A percentile compares a stretch with the other conserved stretches of the same genome.
These are phyloP conservation scores for Selaginella moellendorffii DNA, from an alignment of 75 land plant species.

Conservation along the genomic window DNA sequence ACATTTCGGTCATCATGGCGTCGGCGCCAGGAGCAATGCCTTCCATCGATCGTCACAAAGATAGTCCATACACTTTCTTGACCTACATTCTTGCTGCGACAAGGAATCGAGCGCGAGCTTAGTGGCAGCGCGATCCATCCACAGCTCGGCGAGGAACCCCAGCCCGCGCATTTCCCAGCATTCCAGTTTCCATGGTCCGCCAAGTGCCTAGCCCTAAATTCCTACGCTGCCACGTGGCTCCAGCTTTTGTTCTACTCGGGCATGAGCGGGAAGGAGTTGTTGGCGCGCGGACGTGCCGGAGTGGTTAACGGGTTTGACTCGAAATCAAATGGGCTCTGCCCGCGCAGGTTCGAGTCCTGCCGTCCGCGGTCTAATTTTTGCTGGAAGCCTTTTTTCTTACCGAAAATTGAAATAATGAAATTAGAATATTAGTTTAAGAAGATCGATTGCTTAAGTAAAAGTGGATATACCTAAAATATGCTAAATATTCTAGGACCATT, in stretches of 20 bases:
- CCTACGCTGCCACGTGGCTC: background rate
- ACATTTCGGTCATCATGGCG: background rate
- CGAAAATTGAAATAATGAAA: too few relatives aligned
- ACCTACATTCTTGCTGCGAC: too few relatives aligned
- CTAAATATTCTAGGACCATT: too few relatives aligned
- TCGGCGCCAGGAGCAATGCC: background rate
- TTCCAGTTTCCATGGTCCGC: background rate
- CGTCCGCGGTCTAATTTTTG: conserved; percentile 11
- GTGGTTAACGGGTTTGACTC: conserved; percentile 29
- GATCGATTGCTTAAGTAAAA: too few relatives aligned
- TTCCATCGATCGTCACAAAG: background rate
- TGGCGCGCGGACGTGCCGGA: conserved; percentile 11
- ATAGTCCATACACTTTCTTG: too few relatives aligned
- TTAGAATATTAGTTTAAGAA: too few relatives aligned
- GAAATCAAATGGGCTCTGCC: conserved; percentile 30
- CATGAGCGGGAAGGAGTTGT: background rate
- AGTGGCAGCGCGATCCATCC: too few relatives aligned
- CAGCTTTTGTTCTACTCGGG: background rate
- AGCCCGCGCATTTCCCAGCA: background rate
- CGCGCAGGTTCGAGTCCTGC: conserved; percentile 31
- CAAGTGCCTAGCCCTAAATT: background rate
- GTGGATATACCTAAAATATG: too few relatives aligned
- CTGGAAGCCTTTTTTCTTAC: too few relatives aligned
- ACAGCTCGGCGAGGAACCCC: background rate
- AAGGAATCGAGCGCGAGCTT: background rate